Conservation (phyloP, 306 rosid species). For the Trichosanthes cucumerina region DNA sequence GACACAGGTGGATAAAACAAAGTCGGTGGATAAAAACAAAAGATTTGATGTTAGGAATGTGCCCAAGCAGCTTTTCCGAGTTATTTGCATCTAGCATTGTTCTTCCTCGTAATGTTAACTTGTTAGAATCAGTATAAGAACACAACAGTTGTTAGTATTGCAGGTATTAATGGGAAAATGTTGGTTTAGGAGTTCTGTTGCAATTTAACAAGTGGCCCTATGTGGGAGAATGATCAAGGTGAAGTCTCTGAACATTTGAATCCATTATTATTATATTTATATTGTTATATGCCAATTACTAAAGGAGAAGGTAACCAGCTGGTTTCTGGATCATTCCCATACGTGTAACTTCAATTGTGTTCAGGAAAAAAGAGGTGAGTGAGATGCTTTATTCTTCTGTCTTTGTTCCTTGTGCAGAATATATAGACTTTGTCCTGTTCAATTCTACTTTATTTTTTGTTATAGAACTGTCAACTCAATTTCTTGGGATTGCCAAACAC, state of each 20-base stretch:
- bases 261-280: neutral
- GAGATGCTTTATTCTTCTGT: neutral
- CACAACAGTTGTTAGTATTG: neutral
- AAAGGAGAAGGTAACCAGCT: conserved; percentile 4
- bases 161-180: neutral
- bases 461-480: neutral
- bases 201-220: neutral
- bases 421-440: conserved; percentile 8
- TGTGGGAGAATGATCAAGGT: neutral
- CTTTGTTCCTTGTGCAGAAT: neutral
- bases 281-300: neutral
- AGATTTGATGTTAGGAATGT: neutral
- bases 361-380: conserved; percentile 9
- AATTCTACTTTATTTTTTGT: neutral
- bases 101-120: neutral
- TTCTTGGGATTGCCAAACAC: conserved; percentile 13
- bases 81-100: neutral
- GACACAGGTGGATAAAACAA: neutral
- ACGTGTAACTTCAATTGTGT: neutral
- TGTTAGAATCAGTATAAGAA: neutral
- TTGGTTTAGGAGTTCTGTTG: neutral
- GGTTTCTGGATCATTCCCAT: neutral
- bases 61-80: neutral
- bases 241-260: conserved; percentile 3
- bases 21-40: neutral